Base-by-base conservation (phyloP, 148 eudicot genomes). In the Silene uniflora region DNA sequence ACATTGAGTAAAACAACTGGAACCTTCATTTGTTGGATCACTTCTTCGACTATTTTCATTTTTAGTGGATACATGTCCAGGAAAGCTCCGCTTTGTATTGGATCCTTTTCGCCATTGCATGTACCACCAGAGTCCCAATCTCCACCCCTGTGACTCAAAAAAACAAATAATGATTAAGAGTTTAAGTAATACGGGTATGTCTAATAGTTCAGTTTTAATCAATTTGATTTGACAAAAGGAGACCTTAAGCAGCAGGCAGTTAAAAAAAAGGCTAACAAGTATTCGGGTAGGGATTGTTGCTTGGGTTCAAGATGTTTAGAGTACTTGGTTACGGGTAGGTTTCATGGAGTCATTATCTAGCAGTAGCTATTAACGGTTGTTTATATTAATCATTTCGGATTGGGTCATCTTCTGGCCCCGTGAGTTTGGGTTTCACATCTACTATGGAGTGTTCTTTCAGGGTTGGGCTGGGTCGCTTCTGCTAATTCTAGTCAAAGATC, bases 101-200 rank as follows among this genome's bases (percentile, higher is more conserved):
- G 98, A 69, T 83, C 89, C 0, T 75, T 92, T 76, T 95, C 98
- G 18, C 96, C 92, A 44, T 85, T 86, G 84, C 98, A 95, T 27
- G 91, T 71, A 23, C 98, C 98, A 17, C 97, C 98, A 4, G 98
- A 90, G 83, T 95, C 93, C 98, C 98, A 95, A 72, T 95, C 96
- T 74, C 98, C 98, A 39, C 98, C 98, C 82, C 98, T 94, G 83
- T 80, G 73, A 55, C 61, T 1, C 42, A 25, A 47, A 23, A 27
- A 23, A 46, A 5, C 35, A 71, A 6, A 54, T 1, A 23, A 32
- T 8, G 61, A 70, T 49, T 24, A 2, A 6, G 7, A 19, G 59
- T 16, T 18, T 10, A 46, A 32, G 2, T 65, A 19, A 52, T 52
- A 52, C 5, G 56, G 17, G 17, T 52, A 52, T 16, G 5, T 52